These are phyloP conservation scores for Quercus gilva DNA, from an alignment of 306 rosid species.

Conservation along the genomic window DNA sequence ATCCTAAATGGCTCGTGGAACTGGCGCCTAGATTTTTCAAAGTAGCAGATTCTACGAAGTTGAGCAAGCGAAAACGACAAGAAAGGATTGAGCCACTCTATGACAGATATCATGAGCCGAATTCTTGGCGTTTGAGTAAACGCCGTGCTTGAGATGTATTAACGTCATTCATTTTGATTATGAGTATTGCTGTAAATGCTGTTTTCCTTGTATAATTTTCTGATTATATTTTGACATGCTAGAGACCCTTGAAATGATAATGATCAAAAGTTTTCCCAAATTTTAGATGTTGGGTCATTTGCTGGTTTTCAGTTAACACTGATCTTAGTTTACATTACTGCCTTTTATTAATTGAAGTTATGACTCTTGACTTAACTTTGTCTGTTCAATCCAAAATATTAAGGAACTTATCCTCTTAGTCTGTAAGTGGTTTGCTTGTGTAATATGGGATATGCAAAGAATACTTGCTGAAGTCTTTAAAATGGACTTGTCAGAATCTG, in stretches of 20 bases:
- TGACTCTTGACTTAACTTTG: neutral
- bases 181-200: conserved; percentile 9
- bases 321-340: neutral
- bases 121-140: conserved; percentile 90
- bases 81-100: conserved; percentile 20
- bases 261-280: neutral
- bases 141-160: conserved; percentile 60
- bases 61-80: no score
- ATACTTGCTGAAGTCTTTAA: neutral
- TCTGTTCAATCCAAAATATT: neutral
- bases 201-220: conserved; percentile 9
- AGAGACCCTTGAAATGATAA: neutral
- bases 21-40: conserved; percentile 83
- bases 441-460: neutral
- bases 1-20: conserved; percentile 91
- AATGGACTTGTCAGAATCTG: neutral
- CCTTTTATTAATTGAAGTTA: neutral
- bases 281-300: neutral
- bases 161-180: conserved; percentile 3
- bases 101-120: conserved; percentile 90
- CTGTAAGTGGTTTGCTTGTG: neutral
- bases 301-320: neutral
- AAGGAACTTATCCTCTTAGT: neutral
- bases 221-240: neutral
- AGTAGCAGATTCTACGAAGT: conserved; percentile 39